Conservation (phyloP, 1,139 yeast genomes). For the Geotrichum cucujoidarum region DNA sequence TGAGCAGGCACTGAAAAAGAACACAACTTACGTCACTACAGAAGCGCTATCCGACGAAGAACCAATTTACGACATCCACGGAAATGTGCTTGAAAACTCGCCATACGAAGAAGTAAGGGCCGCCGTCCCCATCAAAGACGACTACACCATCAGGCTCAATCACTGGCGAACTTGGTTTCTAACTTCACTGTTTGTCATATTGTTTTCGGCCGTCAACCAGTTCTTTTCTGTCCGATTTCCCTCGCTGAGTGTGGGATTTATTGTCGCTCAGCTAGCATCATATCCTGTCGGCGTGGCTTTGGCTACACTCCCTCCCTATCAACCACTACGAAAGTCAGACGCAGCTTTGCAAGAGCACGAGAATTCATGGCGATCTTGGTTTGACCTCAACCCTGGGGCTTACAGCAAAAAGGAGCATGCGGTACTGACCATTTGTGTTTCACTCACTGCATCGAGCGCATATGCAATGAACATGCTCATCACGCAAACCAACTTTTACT, state of each 20-base stretch:
- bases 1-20: background rate
- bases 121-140: conserved; percentile 53
- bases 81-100: conserved; percentile 33
- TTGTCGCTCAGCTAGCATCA: conserved; percentile 49
- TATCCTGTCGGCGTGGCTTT: conserved; percentile 48
- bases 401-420: conserved; percentile 51
- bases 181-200: conserved; percentile 27
- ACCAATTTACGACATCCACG: conserved; percentile 3
- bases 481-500: conserved; percentile 42
- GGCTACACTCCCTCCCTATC: conserved; percentile 44
- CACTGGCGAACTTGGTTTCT: conserved; percentile 48
- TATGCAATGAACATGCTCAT: conserved; percentile 47
- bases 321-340: conserved; percentile 29
- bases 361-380: conserved; percentile 39
- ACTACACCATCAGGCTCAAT: conserved; percentile 44
- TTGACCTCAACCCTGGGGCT: conserved; percentile 52
- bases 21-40: background rate
- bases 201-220: conserved; percentile 48
- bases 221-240: conserved; percentile 50
- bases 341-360: conserved; percentile 37
- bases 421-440: conserved; percentile 51
- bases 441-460: conserved; percentile 46
- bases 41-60: background rate
- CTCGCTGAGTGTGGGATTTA: conserved; percentile 43
- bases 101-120: conserved; percentile 60